These are phyloP conservation scores for Carallia brachiata DNA, from an alignment of 345 rosid species.

Conservation along the genomic window DNA sequence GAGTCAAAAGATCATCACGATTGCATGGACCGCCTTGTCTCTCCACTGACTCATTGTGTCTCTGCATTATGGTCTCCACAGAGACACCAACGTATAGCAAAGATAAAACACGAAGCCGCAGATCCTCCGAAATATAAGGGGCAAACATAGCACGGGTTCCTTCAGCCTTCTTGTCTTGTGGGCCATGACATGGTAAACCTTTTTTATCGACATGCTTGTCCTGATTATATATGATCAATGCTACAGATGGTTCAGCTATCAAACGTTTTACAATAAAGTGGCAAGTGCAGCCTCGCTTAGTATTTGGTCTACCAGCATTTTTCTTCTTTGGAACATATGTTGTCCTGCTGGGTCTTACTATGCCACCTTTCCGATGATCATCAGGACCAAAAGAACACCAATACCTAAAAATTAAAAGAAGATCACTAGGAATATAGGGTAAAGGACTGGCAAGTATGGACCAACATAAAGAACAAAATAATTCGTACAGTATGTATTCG, in stretches of 20 bases:
- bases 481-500: conserved; percentile 88
- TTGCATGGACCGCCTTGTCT: conserved; percentile 84
- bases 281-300: conserved; percentile 94
- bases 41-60: conserved; percentile 90
- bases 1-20: conserved; percentile 86
- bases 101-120: conserved; percentile 84
- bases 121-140: conserved; percentile 95
- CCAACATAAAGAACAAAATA: conserved; percentile 12
- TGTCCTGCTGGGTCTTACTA: conserved; percentile 82
- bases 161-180: conserved; percentile 90
- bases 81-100: conserved; percentile 85
- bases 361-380: conserved; percentile 85
- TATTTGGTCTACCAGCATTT: conserved; percentile 90
- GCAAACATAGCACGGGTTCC: conserved; percentile 98
- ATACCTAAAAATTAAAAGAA: conserved; percentile 52
- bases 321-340: conserved; percentile 77
- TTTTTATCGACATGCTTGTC: conserved; percentile 90
- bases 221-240: conserved; percentile 76
- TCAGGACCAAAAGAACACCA: conserved; percentile 99
- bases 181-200: conserved; percentile 92
- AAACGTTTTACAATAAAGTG: conserved; percentile 95
- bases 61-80: conserved; percentile 96
- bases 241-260: conserved; percentile 85
- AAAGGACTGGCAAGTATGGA: not conserved
- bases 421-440: conserved; percentile 8